Evolutionary conservation across 805 yeast species (phyloP), one percentile per base, ranked within the genome.

Genomic region (Saccharomyces paradoxus): DNA sequence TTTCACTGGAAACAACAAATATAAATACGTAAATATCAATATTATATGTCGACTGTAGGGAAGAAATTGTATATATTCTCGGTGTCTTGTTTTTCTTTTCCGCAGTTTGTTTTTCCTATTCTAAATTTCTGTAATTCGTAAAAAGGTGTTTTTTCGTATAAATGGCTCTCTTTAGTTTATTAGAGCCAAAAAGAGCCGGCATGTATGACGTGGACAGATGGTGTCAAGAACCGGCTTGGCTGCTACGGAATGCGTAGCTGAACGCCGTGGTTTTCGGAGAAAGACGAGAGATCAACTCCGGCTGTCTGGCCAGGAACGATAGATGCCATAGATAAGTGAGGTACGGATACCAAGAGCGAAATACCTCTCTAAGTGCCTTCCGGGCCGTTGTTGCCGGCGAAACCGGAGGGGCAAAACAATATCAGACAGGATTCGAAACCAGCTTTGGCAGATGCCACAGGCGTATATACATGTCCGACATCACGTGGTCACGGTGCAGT

Each of bases 291-390:
- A 24, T 9, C 22, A 26, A 4, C 47, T 52, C 41, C 26, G 51
- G 29, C 21, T 50, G 27, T 50, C 47, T 31, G 22, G 37, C 17
- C 46, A 50, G 52, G 17, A 5, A 26, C 27, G 22, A 32, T 31
- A 47, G 48, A 49, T 12, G 26, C 55, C 14, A 17, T 31, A 17
- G 28, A 44, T 37, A 29, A 26, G 29, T 41, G 22, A 22, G n/a
- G 26, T 14, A n/a, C 28, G n/a, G 31, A 41, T 30, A 46, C 14
- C 41, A 47, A 27, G 66, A 26, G 53, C 44, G 13, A 37, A n/a
- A 37, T 37, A 17, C 44, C 22, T 37, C 21, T 17, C 8, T 37
- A 8, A 12, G 44, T 37, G 24, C 44, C 24, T 37, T 37, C 12
- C 44, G 44, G 44, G 24, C 44, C 44, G 44, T 37, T 37, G 44